phyloP scores from a whole-genome alignment of 2,329 filamentous ascomycete genomes.

The Cladobotryum mycophilum region DNA sequence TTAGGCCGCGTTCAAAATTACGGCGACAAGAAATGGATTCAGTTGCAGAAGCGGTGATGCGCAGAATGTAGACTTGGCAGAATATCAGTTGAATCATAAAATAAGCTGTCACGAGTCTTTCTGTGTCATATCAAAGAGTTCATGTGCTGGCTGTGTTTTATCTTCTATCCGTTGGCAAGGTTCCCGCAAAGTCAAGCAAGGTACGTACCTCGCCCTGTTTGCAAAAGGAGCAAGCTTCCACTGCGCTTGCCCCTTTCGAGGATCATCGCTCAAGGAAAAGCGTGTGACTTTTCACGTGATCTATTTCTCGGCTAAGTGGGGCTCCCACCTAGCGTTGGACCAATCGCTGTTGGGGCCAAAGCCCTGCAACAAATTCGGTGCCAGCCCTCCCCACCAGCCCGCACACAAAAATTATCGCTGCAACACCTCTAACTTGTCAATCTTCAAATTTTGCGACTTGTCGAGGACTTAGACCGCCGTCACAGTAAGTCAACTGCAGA shows the following conservation, averaged over 20 bases:
- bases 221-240: not conserved
- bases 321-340: conserved; percentile 7
- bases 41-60: not conserved
- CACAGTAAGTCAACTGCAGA: conserved; percentile 39
- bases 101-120: not conserved
- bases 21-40: not conserved
- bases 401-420: conserved; percentile 38
- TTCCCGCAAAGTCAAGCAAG: not conserved
- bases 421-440: conserved; percentile 33
- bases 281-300: conserved; percentile 20
- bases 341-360: conserved; percentile 32
- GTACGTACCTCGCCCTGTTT: conserved; percentile 9
- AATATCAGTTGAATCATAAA: not conserved
- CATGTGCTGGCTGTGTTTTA: not conserved
- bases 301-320: conserved; percentile 8
- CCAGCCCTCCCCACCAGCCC: conserved; percentile 34
- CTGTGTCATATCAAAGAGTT: not conserved
- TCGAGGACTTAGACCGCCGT: conserved; percentile 41
- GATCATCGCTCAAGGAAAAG: not conserved
- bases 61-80: not conserved
- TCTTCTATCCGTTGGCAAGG: conserved; percentile 1
- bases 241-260: too few relatives aligned
- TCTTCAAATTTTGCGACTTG: conserved; percentile 36
- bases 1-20: not conserved
- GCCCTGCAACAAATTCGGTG: conserved; percentile 29